Evolutionary conservation across 2,329 filamentous ascomycete genomes (phyloP), one percentile per base, ranked within the genome.

Genomic region (Clarireedia homoeocarpa): DNA sequence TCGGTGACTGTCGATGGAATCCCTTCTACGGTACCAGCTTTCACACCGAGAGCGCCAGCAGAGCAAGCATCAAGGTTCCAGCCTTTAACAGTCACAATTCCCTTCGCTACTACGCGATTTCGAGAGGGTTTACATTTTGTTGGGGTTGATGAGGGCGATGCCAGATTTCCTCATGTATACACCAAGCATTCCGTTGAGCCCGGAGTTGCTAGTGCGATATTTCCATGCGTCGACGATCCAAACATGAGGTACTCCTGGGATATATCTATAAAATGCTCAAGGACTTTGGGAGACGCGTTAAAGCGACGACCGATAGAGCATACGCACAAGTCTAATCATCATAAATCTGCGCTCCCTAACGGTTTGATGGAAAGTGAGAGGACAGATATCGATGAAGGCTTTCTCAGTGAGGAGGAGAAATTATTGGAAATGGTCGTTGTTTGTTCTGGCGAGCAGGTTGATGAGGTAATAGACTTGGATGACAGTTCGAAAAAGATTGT

Each of bases 121-220:
- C 81, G 89, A 47, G 94, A 99, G 69, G 92, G 90, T 23, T 71
- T 97, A 57, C 91, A 96, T 59, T 99, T 96, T 71, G 89, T 95
- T 15, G 91, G 94, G 4, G 81, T 94, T 39, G 84, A 90, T 46
- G 84, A 85, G 56, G 82, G 85, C 51, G 92, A 96, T 69, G 77
- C 78, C 55, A 82, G 91, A 59, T 99, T 91, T 70, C 91, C 94
- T 0, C 92, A 99, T 73, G 85, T 89, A 49, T 99, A 95, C 70
- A 95, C 92, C 0, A 86, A 85, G 42, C 91, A 92, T 66, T 88
- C 86, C 2, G 75, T 86, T 44, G 85, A 88, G 59, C 83, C 90
- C 0, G 91, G 91, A 30, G 85, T 84, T 17, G 85, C 90, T 1
- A 92, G 85, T 48, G 91, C 86, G 63, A 83, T 97, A 26, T 99